Evolutionary conservation across 2,329 filamentous ascomycete species (phyloP).

Genomic region (Colletotrichum incanum): DNA sequence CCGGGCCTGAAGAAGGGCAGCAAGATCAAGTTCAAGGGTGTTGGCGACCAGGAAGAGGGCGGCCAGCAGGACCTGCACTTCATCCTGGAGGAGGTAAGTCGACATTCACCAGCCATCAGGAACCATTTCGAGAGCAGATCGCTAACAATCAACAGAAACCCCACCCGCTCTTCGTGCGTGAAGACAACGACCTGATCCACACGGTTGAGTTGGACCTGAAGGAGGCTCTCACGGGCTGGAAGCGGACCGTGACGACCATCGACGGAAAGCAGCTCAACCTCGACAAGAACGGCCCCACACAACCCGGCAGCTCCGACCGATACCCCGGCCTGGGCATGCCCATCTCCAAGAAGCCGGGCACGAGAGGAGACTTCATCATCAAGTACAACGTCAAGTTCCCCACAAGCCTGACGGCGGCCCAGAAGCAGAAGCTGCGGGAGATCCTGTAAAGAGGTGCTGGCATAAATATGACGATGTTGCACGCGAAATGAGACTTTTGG

Average conservation of each 20-base stretch:
- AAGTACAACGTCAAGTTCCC: constrained; percentile 96
- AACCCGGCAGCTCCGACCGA: constrained; percentile 84
- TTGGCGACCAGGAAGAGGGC: constrained; percentile 98
- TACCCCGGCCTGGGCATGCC: constrained; percentile 96
- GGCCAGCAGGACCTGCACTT: constrained; percentile 97
- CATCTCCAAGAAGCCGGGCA: constrained; percentile 87
- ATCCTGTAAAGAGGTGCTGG: constrained; percentile 71
- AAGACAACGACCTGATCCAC: constrained; percentile 88
- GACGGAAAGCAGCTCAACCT: constrained; percentile 89
- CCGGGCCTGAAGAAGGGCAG: constrained; percentile 95
- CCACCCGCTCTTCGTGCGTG: constrained; percentile 86
- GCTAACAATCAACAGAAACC: constrained; percentile 79
- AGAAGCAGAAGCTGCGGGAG: constrained; percentile 86
- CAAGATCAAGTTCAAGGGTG: constrained; percentile 98
- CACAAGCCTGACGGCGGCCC: constrained; percentile 78
- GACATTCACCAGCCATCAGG: too few species aligned
- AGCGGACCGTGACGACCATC: constrained; percentile 91
- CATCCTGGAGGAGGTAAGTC: constrained; percentile 89
- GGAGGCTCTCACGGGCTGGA: constrained; percentile 96
- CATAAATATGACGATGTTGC: not conserved
- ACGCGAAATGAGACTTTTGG: not conserved
- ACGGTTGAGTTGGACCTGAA: constrained; percentile 89
- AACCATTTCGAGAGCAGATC: not conserved
- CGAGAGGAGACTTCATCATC: constrained; percentile 90
- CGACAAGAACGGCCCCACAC: constrained; percentile 86